Evolutionary conservation across 257 asterid genomes (phyloP), one percentile per base, ranked within the genome.

Genomic region (Nicotiana tabacum): DNA sequence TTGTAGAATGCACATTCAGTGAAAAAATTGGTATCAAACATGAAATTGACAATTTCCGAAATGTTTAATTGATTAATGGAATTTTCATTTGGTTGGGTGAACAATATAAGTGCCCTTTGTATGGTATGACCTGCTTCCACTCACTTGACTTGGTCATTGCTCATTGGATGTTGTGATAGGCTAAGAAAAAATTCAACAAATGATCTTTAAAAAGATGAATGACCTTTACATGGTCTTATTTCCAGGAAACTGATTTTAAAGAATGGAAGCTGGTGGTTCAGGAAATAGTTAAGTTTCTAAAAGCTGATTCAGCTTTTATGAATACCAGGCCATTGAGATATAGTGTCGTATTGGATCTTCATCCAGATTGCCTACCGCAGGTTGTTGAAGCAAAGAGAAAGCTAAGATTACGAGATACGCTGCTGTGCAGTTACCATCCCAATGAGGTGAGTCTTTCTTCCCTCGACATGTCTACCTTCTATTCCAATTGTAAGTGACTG

Each of bases 231-330:
- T 87, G 87, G 30, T 86, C 83, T 86, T 91, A 81, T 89, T 86
- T 90, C 87, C 98, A 96, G 98, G 99, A 96, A 82, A 92, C 92
- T 81, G 99, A 96, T 87, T 96, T 92, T 85, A 96, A 89, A 90
- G 99, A 96, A 83, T 96, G 99, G 99, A 96, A 96, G 93, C 90
- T 96, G 87, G 98, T 94, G 88, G 91, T 94, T 88, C 98, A 96
- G 89, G 99, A 96, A 88, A 94, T 94, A 83, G 97, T 88, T 84
- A 93, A 92, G 89, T 96, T 96, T 91, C 95, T 94, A 85, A 96
- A 94, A 91, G 98, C 93, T 86, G 98, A 96, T 91, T 89, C 99
- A 74, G 89, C 94, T 91, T 96, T 96, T 90, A 90, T 96, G 97
- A 94, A 96, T 85, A 90, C 86, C 83, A 91, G 95, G 91, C 97